These are phyloP conservation scores for Liriodendron chinense DNA, from an alignment of 164 flowering plant species.

Conservation along the genomic window DNA sequence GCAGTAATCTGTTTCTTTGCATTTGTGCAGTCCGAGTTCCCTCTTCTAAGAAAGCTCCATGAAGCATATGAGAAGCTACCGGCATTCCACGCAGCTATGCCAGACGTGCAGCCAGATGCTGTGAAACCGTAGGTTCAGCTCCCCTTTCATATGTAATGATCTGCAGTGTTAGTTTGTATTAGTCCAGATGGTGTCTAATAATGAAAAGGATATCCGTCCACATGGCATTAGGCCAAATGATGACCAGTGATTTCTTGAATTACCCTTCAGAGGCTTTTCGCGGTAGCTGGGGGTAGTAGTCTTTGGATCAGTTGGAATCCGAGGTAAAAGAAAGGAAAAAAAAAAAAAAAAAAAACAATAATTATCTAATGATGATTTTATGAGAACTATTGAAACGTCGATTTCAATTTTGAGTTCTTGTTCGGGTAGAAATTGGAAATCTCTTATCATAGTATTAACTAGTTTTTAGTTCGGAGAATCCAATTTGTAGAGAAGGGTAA, in stretches of 20 bases:
- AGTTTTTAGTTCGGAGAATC: no score
- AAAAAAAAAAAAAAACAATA: no score
- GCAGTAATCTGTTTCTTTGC: not conserved
- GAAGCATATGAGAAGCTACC: conserved; percentile 50
- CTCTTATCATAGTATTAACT: no score
- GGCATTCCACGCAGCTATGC: conserved; percentile 54
- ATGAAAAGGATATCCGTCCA: not conserved
- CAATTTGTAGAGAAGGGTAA: no score
- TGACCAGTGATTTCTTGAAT: not conserved
- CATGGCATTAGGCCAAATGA: no score
- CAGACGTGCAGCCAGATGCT: conserved; percentile 62
- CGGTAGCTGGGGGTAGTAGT: not conserved
- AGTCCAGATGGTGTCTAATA: not conserved
- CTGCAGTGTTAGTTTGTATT: not conserved
- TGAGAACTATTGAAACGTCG: no score
- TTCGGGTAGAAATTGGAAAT: no score
- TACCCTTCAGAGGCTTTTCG: not conserved
- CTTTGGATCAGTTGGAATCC: not conserved
- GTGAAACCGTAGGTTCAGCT: conserved; percentile 13
- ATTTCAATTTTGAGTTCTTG: no score
- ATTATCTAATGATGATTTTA: no score
- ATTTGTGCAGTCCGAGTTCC: conserved; percentile 49
- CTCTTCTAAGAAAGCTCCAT: conserved; percentile 44
- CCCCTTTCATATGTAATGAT: not conserved
- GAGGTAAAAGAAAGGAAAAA: no score